phyloP scores from a whole-genome alignment of 1,139 yeast species.

The Kluyveromyces sp. region DNA sequence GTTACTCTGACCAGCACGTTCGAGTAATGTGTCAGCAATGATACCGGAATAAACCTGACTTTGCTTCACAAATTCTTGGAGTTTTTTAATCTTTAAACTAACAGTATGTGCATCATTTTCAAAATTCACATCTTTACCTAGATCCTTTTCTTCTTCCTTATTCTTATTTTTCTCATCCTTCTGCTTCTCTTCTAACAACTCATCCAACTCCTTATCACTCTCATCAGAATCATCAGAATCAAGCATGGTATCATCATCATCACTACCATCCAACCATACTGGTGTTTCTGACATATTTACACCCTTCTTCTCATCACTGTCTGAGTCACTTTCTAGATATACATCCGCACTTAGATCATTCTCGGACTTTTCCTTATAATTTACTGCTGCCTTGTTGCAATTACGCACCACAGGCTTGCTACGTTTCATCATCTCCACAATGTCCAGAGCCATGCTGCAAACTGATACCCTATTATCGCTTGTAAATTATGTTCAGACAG shows the following conservation, averaged over 20 bases:
- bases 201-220: conserved; percentile 25
- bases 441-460: conserved; percentile 1
- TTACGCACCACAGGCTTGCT: background rate
- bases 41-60: conserved; percentile 80
- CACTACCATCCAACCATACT: conserved; percentile 24
- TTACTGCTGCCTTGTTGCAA: conserved; percentile 1
- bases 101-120: conserved; percentile 21
- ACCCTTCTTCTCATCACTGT: conserved; percentile 5
- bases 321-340: conserved; percentile 10
- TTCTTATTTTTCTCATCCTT: conserved; percentile 6
- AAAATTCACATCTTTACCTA: conserved; percentile 13
- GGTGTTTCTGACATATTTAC: conserved; percentile 11
- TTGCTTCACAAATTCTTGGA: conserved; percentile 67
- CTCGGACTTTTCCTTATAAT: conserved; percentile 23
- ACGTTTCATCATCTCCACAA: conserved; percentile 1
- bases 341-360: conserved; percentile 19
- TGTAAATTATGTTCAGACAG: no score
- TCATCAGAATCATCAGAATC: conserved; percentile 27
- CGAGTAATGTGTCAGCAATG: conserved; percentile 66
- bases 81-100: conserved; percentile 45
- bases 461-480: background rate
- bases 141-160: conserved; percentile 8
- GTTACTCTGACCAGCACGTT: conserved; percentile 26
- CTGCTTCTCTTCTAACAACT: conserved; percentile 17
- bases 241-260: conserved; percentile 14